These are phyloP conservation scores for Umbelopsis vinacea DNA, from an alignment of 192 early-diverging fungal genomes.

Conservation along the genomic window DNA sequence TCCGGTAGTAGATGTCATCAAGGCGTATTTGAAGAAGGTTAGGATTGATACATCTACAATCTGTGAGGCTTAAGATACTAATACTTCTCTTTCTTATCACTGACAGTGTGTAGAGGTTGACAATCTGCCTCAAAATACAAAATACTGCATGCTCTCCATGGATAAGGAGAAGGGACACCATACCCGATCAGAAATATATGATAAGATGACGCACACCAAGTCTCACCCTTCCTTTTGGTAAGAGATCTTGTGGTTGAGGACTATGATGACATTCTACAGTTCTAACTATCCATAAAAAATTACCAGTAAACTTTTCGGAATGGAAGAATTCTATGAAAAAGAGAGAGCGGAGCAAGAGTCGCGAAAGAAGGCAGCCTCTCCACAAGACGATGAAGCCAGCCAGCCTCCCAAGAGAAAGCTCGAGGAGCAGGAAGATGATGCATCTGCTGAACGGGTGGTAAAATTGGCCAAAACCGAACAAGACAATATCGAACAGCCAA, in stretches of 20 bases:
- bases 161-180: slow-evolving; percentile 63
- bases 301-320: slow-evolving; percentile 28
- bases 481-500: not conserved
- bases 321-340: slow-evolving; percentile 28
- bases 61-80: too few species aligned
- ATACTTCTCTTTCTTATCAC: not conserved
- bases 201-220: slow-evolving; percentile 51
- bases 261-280: too few species aligned
- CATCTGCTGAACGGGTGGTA: not conserved
- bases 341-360: slow-evolving; percentile 17
- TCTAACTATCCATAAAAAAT: not conserved
- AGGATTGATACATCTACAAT: not conserved
- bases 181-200: slow-evolving; percentile 46
- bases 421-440: not conserved
- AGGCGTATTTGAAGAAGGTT: slow-evolving; percentile 69
- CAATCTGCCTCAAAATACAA: slow-evolving; percentile 84
- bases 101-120: slow-evolving; percentile 63
- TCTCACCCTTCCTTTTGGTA: slow-evolving; percentile 60
- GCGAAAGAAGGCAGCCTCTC: not conserved
- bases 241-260: not conserved
- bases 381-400: not conserved
- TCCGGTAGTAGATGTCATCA: slow-evolving; percentile 59
- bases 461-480: slow-evolving; percentile 18
- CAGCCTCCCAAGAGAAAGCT: slow-evolving; percentile 12
- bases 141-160: slow-evolving; percentile 92